These are phyloP conservation scores for Erodium trifolium DNA, from an alignment of 441 rosid species.

Conservation along the genomic window DNA sequence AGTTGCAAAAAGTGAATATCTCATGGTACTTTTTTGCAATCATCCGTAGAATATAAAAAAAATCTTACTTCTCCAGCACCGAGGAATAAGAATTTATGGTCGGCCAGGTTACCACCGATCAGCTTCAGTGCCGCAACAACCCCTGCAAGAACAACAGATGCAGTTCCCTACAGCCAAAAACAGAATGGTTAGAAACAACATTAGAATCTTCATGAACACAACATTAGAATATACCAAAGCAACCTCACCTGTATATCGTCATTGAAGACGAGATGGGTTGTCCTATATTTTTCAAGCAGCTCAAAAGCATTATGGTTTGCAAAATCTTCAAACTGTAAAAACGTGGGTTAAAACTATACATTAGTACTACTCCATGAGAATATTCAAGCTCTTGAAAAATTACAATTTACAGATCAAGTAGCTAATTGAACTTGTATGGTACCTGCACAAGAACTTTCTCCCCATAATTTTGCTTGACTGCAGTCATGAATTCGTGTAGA, in stretches of 20 bases:
- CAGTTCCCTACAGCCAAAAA: constrained; percentile 18
- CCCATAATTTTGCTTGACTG: not conserved
- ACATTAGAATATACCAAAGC: not conserved
- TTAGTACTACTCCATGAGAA: not conserved
- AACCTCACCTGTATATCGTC: constrained; percentile 10
- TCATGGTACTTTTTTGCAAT: no score
- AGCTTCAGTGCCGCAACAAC: constrained; percentile 23
- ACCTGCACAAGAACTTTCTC: not conserved
- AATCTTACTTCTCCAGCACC: constrained; percentile 2
- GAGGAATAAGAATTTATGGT: not conserved
- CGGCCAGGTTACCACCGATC: constrained; percentile 2
- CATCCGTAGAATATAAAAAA: not conserved
- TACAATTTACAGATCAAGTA: not conserved
- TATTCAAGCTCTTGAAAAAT: not conserved
- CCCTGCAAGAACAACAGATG: constrained; percentile 25
- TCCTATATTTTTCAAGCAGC: constrained; percentile 12
- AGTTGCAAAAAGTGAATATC: no score
- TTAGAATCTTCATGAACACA: not conserved
- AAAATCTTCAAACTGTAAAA: constrained; percentile 13
- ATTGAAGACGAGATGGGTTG: constrained; percentile 14
- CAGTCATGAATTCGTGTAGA: not conserved
- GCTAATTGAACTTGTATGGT: not conserved
- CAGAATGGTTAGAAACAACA: constrained; percentile 8
- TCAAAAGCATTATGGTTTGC: constrained; percentile 18
- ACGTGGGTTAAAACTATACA: not conserved